Evolutionary conservation across 208 protist species (phyloP).

Genomic region (Wallacemonas collosoma): DNA sequence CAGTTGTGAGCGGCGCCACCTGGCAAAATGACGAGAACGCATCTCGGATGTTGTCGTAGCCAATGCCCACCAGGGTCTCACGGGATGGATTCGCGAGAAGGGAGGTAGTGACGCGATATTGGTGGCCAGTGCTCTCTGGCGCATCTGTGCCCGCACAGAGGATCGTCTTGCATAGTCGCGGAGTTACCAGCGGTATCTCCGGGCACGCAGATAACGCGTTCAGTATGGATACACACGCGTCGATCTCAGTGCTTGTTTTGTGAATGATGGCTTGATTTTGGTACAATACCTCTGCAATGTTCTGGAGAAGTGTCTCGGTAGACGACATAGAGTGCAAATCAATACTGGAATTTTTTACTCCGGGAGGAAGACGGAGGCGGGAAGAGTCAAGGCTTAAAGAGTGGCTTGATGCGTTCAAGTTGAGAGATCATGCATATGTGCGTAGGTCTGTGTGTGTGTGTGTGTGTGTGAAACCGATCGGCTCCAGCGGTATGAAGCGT

Average conservation of each 20-base stretch:
- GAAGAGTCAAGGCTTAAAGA: no score
- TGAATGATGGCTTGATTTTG: not conserved
- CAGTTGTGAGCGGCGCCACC: conserved; percentile 3
- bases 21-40: conserved; percentile 11
- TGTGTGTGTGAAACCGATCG: not conserved
- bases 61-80: not conserved
- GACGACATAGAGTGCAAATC: not conserved
- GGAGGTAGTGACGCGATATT: not conserved
- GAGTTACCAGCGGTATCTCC: not conserved
- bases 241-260: not conserved
- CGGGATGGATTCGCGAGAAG: conserved; percentile 11
- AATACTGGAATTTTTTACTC: no score
- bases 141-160: not conserved
- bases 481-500: no score
- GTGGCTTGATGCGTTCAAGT: no score
- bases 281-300: not conserved
- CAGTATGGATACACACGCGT: conserved; percentile 5
- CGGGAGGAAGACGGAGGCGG: no score
- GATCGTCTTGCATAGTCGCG: not conserved
- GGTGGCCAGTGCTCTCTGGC: not conserved
- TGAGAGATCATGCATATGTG: not conserved
- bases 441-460: not conserved
- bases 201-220: not conserved
- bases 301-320: not conserved
- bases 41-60: not conserved